These are phyloP conservation scores for Meira miltonrushii DNA, from an alignment of 1,284 basidiomycete genomes.

Conservation along the genomic window DNA sequence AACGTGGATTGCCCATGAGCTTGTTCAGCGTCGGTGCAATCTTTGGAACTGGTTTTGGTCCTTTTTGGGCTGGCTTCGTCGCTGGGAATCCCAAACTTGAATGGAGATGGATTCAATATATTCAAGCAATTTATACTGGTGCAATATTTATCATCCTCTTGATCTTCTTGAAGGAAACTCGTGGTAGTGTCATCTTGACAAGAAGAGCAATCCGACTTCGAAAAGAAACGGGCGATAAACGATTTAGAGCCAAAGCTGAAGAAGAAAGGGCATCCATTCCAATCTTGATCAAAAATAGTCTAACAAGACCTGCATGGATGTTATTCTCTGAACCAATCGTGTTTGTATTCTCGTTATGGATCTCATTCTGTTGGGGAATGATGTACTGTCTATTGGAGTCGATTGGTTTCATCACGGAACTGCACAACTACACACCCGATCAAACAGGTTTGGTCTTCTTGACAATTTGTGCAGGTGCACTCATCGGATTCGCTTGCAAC, in stretches of 20 bases:
- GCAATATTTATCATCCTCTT: constrained; percentile 26
- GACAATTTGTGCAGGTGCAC: constrained; percentile 25
- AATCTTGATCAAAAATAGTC: constrained; percentile 63
- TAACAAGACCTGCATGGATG: constrained; percentile 60
- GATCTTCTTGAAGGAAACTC: constrained; percentile 47
- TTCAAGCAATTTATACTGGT: constrained; percentile 52
- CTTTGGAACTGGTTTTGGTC: constrained; percentile 41
- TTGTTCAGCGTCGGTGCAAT: constrained; percentile 52
- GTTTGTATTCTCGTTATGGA: constrained; percentile 54
- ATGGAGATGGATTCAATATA: constrained; percentile 59
- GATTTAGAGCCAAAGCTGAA: constrained; percentile 64
- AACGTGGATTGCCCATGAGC: constrained; percentile 44
- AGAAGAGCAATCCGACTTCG: constrained; percentile 54
- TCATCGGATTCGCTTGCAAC: constrained; percentile 66
- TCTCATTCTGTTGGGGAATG: constrained; percentile 57
- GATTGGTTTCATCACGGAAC: constrained; percentile 54
- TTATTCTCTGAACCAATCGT: constrained; percentile 70
- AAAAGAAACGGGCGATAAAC: constrained; percentile 58
- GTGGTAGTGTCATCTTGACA: constrained; percentile 55
- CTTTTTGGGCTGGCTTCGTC: constrained; percentile 47
- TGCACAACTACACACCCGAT: constrained; percentile 63
- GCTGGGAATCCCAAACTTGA: constrained; percentile 56
- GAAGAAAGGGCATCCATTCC: constrained; percentile 59
- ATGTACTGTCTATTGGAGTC: constrained; percentile 60
- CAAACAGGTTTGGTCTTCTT: constrained; percentile 51